Conservation (phyloP, 1,139 yeast genomes). For the Protomyces macrosporus region DNA sequence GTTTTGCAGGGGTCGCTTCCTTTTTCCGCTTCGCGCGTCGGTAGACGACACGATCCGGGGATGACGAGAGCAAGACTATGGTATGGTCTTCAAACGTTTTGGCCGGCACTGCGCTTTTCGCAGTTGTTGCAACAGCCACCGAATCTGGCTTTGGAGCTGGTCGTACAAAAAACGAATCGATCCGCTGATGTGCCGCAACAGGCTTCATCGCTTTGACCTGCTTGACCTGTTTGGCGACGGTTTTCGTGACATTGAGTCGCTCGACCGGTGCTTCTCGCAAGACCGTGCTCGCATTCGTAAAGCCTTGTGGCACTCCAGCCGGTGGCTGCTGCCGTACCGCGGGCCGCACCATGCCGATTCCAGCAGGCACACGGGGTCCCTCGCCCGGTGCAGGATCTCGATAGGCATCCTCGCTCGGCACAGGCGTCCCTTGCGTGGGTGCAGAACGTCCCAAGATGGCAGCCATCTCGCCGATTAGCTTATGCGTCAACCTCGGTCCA, state of each 20-base stretch:
- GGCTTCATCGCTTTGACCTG: not conserved
- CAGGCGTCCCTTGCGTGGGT: not conserved
- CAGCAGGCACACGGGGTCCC: not conserved
- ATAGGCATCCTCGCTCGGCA: slow-evolving; percentile 2
- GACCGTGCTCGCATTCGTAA: slow-evolving; percentile 9
- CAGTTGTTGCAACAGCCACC: not conserved
- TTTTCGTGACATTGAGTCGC: not conserved
- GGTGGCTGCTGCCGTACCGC: not conserved
- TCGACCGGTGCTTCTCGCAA: not conserved
- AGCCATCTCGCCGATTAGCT: slow-evolving; percentile 6
- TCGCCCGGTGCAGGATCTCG: not conserved
- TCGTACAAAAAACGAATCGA: slow-evolving; percentile 4
- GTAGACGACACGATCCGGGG: slow-evolving; percentile 7
- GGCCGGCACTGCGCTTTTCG: not conserved
- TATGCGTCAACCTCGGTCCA: slow-evolving; percentile 7
- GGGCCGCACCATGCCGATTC: not conserved
- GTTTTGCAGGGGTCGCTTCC: not conserved
- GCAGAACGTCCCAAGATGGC: not conserved
- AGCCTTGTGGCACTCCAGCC: not conserved
- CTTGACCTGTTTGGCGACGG: not conserved
- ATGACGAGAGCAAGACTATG: slow-evolving; percentile 6
- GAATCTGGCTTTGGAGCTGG: not conserved
- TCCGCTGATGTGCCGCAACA: not conserved
- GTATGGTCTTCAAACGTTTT: slow-evolving; percentile 7
- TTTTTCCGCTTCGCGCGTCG: not conserved